Evolutionary conservation across 345 rosid genomes (phyloP).

Genomic region (Geranium rotundifolium): DNA sequence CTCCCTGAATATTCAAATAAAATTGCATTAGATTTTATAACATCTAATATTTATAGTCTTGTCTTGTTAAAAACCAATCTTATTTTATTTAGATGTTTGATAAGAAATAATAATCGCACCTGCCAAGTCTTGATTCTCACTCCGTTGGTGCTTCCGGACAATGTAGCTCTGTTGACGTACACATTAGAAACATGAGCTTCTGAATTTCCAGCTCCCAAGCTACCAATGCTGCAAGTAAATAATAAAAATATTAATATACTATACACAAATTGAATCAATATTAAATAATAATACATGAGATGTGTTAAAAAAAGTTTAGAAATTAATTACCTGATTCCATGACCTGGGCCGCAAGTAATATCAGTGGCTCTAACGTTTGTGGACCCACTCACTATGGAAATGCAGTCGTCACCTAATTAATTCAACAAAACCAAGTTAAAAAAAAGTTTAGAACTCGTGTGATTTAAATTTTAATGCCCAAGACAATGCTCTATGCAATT

Average conservation of each 20-base stretch:
- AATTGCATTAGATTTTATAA: no score
- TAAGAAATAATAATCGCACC: conserved; percentile 22
- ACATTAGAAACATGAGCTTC: conserved; percentile 69
- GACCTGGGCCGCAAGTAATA: conserved; percentile 88
- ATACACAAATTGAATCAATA: background rate
- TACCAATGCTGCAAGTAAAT: conserved; percentile 60
- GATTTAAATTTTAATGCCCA: background rate
- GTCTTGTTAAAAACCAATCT: no score
- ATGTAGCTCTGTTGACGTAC: conserved; percentile 42
- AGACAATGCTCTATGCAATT: background rate
- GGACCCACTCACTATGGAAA: conserved; percentile 85
- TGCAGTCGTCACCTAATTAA: conserved; percentile 77
- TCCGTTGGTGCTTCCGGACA: conserved; percentile 69
- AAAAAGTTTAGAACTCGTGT: no score
- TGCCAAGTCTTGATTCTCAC: conserved; percentile 93
- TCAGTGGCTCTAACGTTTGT: conserved; percentile 54
- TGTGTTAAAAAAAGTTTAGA: background rate
- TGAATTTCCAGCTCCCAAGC: conserved; percentile 58
- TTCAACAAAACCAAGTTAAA: background rate
- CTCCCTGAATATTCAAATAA: conserved; percentile 39
- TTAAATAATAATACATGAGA: background rate
- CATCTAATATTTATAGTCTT: no score
- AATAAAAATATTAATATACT: no score
- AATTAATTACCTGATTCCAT: conserved; percentile 66
- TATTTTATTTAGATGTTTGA: background rate